Percentiles rank a stretch among this genome's conserved stretches.
Conservation (phyloP, 2,329 filamentous ascomycete species). For the Exophiala bonariae region DNA sequence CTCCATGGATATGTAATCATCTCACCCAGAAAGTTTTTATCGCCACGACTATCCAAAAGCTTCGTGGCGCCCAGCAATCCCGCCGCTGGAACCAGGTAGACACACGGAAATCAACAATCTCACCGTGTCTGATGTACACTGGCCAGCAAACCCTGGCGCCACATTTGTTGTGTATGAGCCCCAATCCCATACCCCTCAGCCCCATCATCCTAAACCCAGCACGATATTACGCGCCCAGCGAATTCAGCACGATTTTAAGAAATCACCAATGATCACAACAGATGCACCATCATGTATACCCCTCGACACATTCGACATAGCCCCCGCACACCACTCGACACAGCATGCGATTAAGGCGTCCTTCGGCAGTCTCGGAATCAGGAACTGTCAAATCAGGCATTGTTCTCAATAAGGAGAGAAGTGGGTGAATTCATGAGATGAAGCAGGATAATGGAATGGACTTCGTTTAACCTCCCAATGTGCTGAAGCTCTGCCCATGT, state of each 20-base stretch:
- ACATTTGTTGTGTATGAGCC: constrained; percentile 38
- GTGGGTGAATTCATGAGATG: constrained; percentile 6
- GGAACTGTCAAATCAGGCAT: constrained; percentile 8
- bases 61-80: neutral
- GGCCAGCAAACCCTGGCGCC: neutral
- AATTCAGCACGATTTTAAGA: constrained; percentile 32
- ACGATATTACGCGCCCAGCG: constrained; percentile 31
- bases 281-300: constrained; percentile 31
- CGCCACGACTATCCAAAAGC: no score
- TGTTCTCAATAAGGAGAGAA: constrained; percentile 6
- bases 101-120: no score
- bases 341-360: constrained; percentile 26
- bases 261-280: constrained; percentile 34
- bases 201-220: constrained; percentile 10
- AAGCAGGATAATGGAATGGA: constrained; percentile 16
- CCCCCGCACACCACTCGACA: constrained; percentile 14
- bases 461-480: constrained; percentile 6
- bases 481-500: constrained; percentile 16
- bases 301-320: constrained; percentile 18
- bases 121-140: no score
- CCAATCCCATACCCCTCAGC: constrained; percentile 28
- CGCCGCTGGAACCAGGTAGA: no score
- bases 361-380: constrained; percentile 15
- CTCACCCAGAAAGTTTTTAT: neutral
- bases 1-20: constrained; percentile 70